These are phyloP conservation scores for Curvularia sp. DNA, from an alignment of 2,329 filamentous ascomycete genomes.

Conservation along the genomic window DNA sequence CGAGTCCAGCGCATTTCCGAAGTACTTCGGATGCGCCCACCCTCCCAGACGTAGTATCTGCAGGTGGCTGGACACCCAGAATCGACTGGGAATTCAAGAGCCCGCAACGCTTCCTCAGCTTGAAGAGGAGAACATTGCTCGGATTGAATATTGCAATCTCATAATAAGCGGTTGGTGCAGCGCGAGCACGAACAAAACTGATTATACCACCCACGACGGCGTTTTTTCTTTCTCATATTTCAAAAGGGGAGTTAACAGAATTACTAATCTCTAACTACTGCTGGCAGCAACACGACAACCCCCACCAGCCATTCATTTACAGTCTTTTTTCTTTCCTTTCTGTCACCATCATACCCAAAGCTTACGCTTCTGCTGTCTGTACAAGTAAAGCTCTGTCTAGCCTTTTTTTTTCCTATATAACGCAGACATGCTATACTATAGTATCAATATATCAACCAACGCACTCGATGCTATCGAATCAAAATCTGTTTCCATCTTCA, in stretches of 20 bases:
- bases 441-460: background rate
- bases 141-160: slow-evolving; percentile 6
- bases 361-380: background rate
- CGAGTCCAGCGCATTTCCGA: slow-evolving; percentile 10
- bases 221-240: background rate
- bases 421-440: background rate
- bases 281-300: slow-evolving; percentile 4
- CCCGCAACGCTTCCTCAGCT: slow-evolving; percentile 27
- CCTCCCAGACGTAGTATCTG: slow-evolving; percentile 26
- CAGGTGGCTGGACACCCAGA: slow-evolving; percentile 28
- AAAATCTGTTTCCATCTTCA: background rate
- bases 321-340: background rate
- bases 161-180: background rate
- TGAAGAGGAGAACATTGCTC: slow-evolving; percentile 28
- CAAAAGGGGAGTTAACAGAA: background rate
- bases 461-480: background rate
- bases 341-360: background rate
- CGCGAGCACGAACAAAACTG: background rate
- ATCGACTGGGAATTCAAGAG: slow-evolving; percentile 31
- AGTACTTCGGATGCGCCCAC: slow-evolving; percentile 25
- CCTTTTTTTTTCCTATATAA: background rate
- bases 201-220: slow-evolving; percentile 1
- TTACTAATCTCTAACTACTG: slow-evolving; percentile 2
- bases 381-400: background rate
- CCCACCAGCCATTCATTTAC: background rate